phyloP scores from a whole-genome alignment of 345 rosid genomes.

The Eucalyptus grandis region DNA sequence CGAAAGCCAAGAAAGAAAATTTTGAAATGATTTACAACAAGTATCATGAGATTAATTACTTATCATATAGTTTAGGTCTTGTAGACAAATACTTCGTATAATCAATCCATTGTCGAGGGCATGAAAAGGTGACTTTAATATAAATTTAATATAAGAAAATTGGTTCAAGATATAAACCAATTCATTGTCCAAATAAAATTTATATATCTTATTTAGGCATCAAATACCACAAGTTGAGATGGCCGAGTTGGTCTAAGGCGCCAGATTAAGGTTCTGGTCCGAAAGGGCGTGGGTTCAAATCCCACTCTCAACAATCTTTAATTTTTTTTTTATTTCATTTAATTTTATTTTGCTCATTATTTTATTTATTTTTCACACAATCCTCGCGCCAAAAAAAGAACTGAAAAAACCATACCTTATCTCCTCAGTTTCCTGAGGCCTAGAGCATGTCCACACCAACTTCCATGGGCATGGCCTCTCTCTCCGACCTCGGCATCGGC shows the following conservation, averaged over 20 bases:
- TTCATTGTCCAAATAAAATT: rapidly evolving
- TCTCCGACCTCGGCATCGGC: neutral
- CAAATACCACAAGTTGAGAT: conserved; percentile 14
- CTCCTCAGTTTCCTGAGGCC: neutral
- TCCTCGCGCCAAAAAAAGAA: neutral
- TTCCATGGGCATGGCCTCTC: neutral
- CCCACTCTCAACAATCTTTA: conserved; percentile 39
- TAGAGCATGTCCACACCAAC: neutral
- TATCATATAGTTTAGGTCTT: neutral
- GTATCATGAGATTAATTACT: neutral
- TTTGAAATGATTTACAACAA: neutral
- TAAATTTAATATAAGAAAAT: neutral
- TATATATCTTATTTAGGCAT: rapidly evolving
- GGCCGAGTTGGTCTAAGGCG: conserved; percentile 99
- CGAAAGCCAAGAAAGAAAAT: neutral
- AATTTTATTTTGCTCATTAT: neutral
- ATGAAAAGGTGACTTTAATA: neutral
- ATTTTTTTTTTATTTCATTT: neutral
- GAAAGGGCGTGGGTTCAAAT: conserved; percentile 99
- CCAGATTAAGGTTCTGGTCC: conserved; percentile 99
- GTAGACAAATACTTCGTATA: neutral
- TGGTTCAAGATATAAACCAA: neutral
- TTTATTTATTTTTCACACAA: neutral
- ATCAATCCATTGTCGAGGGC: neutral
- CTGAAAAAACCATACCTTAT: neutral